Percentiles rank a stretch among this genome's conserved stretches.
phyloP scores from a whole-genome alignment of 805 yeast species.

The Brettanomyces sp. region DNA sequence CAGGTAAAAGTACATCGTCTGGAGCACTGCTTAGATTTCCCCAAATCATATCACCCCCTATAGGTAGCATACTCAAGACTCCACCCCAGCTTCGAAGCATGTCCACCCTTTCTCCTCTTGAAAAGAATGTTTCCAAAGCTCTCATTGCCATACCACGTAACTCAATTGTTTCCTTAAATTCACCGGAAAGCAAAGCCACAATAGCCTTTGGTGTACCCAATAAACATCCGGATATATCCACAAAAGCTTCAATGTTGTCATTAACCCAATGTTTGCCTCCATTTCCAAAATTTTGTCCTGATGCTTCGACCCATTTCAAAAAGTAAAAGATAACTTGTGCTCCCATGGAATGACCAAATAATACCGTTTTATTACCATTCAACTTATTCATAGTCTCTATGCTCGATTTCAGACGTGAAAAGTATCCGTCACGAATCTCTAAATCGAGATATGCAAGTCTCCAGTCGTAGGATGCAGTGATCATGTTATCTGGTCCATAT shows the following conservation, averaged over 20 bases:
- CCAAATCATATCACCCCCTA: conserved; percentile 90
- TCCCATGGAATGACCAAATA: conserved; percentile 96
- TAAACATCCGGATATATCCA: conserved; percentile 83
- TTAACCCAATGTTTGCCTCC: conserved; percentile 92
- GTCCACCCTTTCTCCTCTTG: conserved; percentile 80
- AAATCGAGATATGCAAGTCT: conserved; percentile 82
- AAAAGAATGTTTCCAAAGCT: conserved; percentile 89
- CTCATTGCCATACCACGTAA: conserved; percentile 86
- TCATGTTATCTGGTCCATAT: conserved; percentile 85
- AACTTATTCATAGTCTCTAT: conserved; percentile 51
- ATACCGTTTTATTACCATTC: conserved; percentile 59
- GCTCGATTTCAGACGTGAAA: conserved; percentile 61
- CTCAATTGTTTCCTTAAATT: conserved; percentile 96
- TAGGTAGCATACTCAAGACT: conserved; percentile 89
- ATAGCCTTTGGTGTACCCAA: conserved; percentile 93
- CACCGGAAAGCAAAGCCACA: conserved; percentile 90
- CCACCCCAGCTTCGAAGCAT: conserved; percentile 89
- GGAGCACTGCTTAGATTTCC: conserved; percentile 64
- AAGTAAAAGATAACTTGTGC: conserved; percentile 82
- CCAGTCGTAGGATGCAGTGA: conserved; percentile 94
- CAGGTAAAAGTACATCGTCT: conserved; percentile 38
- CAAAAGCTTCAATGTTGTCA: conserved; percentile 66
- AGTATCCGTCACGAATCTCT: conserved; percentile 81
- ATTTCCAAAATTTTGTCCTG: conserved; percentile 71
- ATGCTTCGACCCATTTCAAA: conserved; percentile 93